Conservation (phyloP, 441 rosid species). For the Bruguiera hainesii region DNA sequence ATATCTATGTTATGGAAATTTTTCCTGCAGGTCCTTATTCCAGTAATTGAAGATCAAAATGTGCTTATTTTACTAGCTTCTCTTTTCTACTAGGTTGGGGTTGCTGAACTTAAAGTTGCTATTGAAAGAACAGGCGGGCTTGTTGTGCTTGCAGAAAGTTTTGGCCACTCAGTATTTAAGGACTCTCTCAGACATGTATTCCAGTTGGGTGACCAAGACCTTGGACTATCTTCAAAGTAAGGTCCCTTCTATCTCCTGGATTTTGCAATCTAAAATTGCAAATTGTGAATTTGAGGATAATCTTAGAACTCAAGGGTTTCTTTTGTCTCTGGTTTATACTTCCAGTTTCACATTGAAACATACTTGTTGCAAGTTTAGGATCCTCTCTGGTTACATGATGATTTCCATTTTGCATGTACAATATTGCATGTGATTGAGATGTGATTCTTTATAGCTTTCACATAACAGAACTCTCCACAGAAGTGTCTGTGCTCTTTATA, state of each 20-base stretch:
- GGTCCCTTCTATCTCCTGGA: conserved; percentile 29
- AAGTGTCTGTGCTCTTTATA: background rate
- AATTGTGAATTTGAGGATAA: background rate
- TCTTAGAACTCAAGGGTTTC: background rate
- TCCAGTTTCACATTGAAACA: background rate
- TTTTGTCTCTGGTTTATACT: background rate
- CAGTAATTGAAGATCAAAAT: conserved; percentile 5
- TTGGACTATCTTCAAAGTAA: conserved; percentile 82
- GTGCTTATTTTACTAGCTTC: conserved; percentile 10
- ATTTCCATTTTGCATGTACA: background rate
- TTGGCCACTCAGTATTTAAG: conserved; percentile 89
- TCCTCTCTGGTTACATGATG: background rate
- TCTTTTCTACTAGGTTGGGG: conserved; percentile 58
- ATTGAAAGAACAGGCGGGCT: conserved; percentile 94
- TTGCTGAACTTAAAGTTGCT: conserved; percentile 91
- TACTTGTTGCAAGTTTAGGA: background rate
- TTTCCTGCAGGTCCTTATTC: background rate
- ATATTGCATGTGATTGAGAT: background rate
- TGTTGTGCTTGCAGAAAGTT: conserved; percentile 95
- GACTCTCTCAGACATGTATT: conserved; percentile 79
- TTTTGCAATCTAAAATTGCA: conserved; percentile 9
- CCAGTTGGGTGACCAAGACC: conserved; percentile 67
- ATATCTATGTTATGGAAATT: background rate
- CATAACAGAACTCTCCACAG: background rate
- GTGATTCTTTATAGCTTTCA: background rate